Conservation (phyloP, 2,329 filamentous ascomycete genomes). For the Capronia coronata region DNA sequence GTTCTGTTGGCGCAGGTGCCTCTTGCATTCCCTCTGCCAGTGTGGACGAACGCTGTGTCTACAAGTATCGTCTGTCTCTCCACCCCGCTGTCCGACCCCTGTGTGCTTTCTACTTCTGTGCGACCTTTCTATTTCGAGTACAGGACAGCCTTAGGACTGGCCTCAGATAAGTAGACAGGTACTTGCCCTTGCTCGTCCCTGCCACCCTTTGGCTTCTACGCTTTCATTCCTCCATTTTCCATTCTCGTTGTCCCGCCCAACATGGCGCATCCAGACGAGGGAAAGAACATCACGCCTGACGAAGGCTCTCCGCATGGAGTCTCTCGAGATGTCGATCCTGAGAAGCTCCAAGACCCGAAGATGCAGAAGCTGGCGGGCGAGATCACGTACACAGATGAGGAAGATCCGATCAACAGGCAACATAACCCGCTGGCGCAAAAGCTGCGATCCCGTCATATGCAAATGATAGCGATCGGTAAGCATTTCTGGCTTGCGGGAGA, state of each 20-base stretch:
- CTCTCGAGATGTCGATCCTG: conserved; percentile 12
- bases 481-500: neutral
- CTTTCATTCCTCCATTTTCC: no score
- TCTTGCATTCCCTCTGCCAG: no score
- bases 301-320: conserved; percentile 4
- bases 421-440: conserved; percentile 23
- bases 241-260: no score
- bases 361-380: conserved; percentile 15
- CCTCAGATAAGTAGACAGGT: no score
- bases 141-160: no score
- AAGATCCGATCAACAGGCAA: conserved; percentile 17
- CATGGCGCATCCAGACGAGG: conserved; percentile 6
- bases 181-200: no score
- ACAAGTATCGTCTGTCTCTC: no score
- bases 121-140: no score
- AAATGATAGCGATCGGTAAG: conserved; percentile 30
- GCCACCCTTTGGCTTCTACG: no score
- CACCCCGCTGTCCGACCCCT: no score
- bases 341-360: conserved; percentile 14
- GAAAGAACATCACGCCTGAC: conserved; percentile 8
- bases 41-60: no score
- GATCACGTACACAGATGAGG: conserved; percentile 18
- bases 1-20: neutral
- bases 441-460: conserved; percentile 28
- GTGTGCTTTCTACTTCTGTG: no score